phyloP scores from a whole-genome alignment of 352 stramenopile species.

The Pythium sp. region DNA sequence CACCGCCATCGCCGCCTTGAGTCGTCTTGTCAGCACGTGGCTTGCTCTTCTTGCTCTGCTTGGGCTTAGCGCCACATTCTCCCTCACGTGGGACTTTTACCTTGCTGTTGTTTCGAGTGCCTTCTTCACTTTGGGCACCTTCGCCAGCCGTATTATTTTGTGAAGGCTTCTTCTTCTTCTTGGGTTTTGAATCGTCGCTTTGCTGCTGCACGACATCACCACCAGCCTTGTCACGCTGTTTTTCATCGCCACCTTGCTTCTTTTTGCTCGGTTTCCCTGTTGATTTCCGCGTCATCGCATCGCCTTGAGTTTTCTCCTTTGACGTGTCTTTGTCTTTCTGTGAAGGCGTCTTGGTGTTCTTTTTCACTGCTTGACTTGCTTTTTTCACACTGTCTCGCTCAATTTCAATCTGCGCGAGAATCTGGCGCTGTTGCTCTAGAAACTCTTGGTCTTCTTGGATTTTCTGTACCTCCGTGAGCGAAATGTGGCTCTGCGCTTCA shows the following conservation, averaged over 20 bases:
- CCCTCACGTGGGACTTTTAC: background rate
- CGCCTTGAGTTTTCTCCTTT: background rate
- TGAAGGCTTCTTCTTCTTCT: slow-evolving; percentile 4
- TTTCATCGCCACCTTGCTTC: background rate
- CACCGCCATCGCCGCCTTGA: background rate
- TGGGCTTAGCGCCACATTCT: background rate
- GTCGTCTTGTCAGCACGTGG: background rate
- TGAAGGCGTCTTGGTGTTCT: background rate
- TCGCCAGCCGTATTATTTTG: background rate
- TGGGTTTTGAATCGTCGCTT: background rate
- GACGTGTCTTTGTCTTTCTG: background rate
- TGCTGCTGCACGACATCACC: background rate
- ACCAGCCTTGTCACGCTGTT: background rate
- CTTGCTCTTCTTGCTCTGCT: slow-evolving; percentile 10
- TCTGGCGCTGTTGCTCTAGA: slow-evolving; percentile 62
- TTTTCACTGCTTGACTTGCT: background rate
- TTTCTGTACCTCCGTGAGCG: slow-evolving; percentile 60
- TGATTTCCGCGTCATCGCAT: background rate
- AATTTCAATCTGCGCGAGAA: slow-evolving; percentile 55
- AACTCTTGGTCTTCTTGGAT: slow-evolving; percentile 62
- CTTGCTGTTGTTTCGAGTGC: background rate
- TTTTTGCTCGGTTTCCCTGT: background rate
- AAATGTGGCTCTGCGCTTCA: slow-evolving; percentile 41
- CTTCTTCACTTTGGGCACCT: background rate
- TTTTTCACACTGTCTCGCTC: background rate